phyloP scores from a whole-genome alignment of 2,329 filamentous ascomycete genomes.

The Neopestalotiopsis clavispora region DNA sequence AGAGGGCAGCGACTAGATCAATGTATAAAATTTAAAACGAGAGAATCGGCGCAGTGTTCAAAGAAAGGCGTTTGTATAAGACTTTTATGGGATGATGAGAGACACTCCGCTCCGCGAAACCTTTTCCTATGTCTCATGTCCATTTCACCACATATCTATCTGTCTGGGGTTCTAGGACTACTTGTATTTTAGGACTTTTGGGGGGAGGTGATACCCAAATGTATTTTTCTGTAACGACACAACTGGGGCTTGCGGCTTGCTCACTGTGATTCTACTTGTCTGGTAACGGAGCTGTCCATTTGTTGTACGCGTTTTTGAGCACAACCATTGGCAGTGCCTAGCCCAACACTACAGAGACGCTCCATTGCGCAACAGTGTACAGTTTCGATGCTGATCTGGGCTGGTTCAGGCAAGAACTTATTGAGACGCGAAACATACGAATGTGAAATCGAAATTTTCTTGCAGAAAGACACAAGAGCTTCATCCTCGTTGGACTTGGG shows the following conservation, averaged over 20 bases:
- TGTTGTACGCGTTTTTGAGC: no score
- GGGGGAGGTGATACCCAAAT: constrained; percentile 15
- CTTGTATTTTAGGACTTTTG: constrained; percentile 13
- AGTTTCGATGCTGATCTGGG: no score
- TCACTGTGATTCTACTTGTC: not conserved
- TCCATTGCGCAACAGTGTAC: no score
- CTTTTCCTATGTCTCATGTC: constrained; percentile 9
- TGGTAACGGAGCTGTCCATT: not conserved
- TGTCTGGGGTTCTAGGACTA: constrained; percentile 10
- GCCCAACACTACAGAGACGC: no score
- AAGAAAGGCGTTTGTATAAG: not conserved
- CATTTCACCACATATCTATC: not conserved
- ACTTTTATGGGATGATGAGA: not conserved
- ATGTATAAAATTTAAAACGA: not conserved
- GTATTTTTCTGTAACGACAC: not conserved
- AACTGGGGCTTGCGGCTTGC: not conserved
- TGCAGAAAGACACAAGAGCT: no score
- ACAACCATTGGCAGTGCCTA: no score
- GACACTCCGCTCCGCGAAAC: constrained; percentile 11
- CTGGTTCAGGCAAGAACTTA: no score
- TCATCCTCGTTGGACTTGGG: no score
- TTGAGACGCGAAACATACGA: no score
- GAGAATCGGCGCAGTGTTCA: not conserved
- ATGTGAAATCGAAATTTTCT: no score
- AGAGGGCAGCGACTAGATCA: constrained; percentile 10